Evolutionary conservation across 2,329 filamentous ascomycete species (phyloP), one percentile per base, ranked within the genome.

Genomic region (Chaetomiaceae sp.): DNA sequence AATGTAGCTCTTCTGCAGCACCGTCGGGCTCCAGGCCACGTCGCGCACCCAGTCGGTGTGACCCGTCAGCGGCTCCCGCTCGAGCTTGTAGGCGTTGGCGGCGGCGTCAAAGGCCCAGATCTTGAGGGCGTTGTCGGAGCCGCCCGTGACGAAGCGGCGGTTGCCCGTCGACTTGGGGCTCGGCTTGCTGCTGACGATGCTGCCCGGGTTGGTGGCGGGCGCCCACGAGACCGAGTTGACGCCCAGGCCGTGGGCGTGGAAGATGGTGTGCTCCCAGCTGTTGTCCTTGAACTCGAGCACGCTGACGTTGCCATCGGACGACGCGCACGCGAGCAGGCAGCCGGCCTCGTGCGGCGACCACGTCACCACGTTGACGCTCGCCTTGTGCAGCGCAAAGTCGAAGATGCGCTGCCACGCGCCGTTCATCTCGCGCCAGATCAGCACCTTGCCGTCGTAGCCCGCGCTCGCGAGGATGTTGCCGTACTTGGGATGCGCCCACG

Each of bases 401-500:
- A 93, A 95, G 69, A 96, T 89, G 66, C 86, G 85, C 64, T 90
- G 86, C 86, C 86, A 90, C 62, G 81, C 75, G 60, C 76, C 79
- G 62, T 72, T 75, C 69, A 91, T 86, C 72, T 99, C 93, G 69
- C 91, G 89, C 90, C 92, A 99, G 77, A 99, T 95, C 69, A 97
- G 84, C 59, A 99, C 92, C 72, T 96, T 96, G 71, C 92, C 93
- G 71, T 99, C 93, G 74, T 96, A 99, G 59, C 88, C 89, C 45
- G 90, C 89, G 56, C 89, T 95, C 50, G 93, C 93, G 55, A 99
- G 85, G 66, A 99, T 96, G 69, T 92, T 96, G 74, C 93, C 93
- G 71, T 95, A 97, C 69, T 99, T 97, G 57, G 93, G 93, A 67
- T 99, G 93, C 43, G 92, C 91, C 93, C 93, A 99, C 62, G 91